Conservation (phyloP, 139 green algal genomes). For the Picochlorum sp. region DNA sequence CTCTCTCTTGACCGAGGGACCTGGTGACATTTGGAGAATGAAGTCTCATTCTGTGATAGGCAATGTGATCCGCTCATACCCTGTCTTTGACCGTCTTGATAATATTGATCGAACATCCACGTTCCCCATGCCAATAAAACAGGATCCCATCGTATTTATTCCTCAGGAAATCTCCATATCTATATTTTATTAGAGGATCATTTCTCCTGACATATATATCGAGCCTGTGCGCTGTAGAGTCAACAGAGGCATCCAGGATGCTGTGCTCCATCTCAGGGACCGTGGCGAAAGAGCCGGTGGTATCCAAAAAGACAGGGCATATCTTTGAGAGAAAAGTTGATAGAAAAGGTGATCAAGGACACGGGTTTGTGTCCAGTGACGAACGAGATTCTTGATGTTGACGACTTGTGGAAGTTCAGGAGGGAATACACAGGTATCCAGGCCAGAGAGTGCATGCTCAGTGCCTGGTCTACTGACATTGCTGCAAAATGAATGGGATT, state of each 20-base stretch:
- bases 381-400: slow-evolving; percentile 46
- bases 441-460: slow-evolving; percentile 65
- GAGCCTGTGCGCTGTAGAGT: not conserved
- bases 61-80: no score
- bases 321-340: slow-evolving; percentile 83
- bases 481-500: slow-evolving; percentile 97
- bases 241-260: not conserved
- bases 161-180: no score
- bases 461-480: slow-evolving; percentile 85
- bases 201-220: not conserved
- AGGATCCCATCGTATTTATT: not conserved
- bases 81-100: not conserved
- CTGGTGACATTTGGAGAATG: not conserved
- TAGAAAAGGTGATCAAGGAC: slow-evolving; percentile 78
- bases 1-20: no score
- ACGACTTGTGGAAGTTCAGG: slow-evolving; percentile 81
- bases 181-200: no score
- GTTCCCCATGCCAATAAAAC: not conserved
- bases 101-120: not conserved
- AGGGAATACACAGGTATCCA: slow-evolving; percentile 66
- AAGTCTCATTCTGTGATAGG: no score
- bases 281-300: slow-evolving; percentile 81
- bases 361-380: slow-evolving; percentile 82
- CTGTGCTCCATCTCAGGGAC: slow-evolving; percentile 60
- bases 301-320: slow-evolving; percentile 72